phyloP scores from a whole-genome alignment of 192 early-diverging fungal genomes.

The Thamnidium elegans region DNA sequence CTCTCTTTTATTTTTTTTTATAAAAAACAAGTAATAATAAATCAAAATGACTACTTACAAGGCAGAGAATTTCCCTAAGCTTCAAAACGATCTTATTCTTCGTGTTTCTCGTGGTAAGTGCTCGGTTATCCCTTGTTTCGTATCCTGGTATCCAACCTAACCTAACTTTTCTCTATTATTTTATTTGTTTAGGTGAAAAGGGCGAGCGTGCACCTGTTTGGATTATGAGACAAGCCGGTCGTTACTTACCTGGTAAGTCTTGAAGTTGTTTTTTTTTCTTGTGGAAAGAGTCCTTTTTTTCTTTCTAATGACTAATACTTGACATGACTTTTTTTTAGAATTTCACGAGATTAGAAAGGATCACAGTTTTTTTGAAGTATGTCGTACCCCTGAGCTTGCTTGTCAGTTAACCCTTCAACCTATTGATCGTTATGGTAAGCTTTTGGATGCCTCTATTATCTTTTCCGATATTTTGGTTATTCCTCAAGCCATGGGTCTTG shows the following conservation, averaged over 20 bases:
- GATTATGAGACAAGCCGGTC: conserved; percentile 98
- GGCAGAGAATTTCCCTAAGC: conserved; percentile 63
- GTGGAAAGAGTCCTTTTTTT: background rate
- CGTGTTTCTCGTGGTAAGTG: conserved; percentile 73
- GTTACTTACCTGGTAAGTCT: conserved; percentile 84
- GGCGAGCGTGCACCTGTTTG: conserved; percentile 86
- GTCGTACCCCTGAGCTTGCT: conserved; percentile 88
- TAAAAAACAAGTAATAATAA: background rate
- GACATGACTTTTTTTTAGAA: conserved; percentile 50
- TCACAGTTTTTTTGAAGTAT: conserved; percentile 94
- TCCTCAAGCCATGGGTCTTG: conserved; percentile 94
- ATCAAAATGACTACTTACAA: conserved; percentile 4
- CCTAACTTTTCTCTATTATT: background rate
- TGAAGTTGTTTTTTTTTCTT: too few relatives aligned
- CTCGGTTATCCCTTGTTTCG: background rate
- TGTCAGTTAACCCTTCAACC: conserved; percentile 96
- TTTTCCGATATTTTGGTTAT: conserved; percentile 98
- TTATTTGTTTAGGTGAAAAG: conserved; percentile 54
- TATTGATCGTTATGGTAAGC: conserved; percentile 83
- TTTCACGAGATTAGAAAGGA: conserved; percentile 80
- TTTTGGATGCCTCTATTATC: conserved; percentile 96
- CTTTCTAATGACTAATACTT: background rate
- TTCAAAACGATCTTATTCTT: conserved; percentile 91
- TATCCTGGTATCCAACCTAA: background rate
- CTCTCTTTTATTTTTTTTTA: background rate